These are phyloP conservation scores for Beta macrorhiza DNA, from an alignment of 179 eudicot species.

Conservation along the genomic window DNA sequence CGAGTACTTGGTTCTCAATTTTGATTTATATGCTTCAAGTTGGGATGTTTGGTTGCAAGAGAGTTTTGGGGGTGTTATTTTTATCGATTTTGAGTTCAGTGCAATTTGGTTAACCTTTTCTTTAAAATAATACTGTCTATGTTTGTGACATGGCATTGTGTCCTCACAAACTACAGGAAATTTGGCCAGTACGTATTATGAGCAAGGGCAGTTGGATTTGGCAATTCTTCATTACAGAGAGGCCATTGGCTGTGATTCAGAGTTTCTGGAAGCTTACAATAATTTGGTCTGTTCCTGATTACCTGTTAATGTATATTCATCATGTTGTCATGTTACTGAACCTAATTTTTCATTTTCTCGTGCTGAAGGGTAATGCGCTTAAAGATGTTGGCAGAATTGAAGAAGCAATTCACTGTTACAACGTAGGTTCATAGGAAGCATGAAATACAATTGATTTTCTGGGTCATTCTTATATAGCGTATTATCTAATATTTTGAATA, in stretches of 20 bases:
- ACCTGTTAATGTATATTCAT: conserved; percentile 7
- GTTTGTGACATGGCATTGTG: conserved; percentile 20
- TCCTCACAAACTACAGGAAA: conserved; percentile 54
- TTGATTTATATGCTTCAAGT: not conserved
- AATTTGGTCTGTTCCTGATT: conserved; percentile 59
- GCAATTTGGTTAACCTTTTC: not conserved
- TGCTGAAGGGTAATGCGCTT: conserved; percentile 80
- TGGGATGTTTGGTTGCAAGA: not conserved
- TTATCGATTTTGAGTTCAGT: not conserved
- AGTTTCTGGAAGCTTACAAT: conserved; percentile 93
- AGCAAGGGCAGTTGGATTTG: conserved; percentile 83
- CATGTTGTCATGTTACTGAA: not conserved
- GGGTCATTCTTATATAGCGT: not conserved
- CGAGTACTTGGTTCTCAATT: not conserved
- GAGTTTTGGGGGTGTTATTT: not conserved
- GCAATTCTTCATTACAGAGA: conserved; percentile 77
- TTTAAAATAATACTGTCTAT: not conserved
- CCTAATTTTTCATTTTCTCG: conserved; percentile 14
- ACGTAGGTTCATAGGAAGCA: conserved; percentile 42
- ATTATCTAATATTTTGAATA: conserved; percentile 15
- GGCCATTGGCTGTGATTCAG: conserved; percentile 80
- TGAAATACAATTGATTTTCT: not conserved
- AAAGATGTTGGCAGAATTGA: conserved; percentile 88
- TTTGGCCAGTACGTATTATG: conserved; percentile 86
- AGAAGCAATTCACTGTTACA: conserved; percentile 84